Evolutionary conservation across 495 filamentous ascomycete species (phyloP).

Genomic region (Acidiella bohemica): DNA sequence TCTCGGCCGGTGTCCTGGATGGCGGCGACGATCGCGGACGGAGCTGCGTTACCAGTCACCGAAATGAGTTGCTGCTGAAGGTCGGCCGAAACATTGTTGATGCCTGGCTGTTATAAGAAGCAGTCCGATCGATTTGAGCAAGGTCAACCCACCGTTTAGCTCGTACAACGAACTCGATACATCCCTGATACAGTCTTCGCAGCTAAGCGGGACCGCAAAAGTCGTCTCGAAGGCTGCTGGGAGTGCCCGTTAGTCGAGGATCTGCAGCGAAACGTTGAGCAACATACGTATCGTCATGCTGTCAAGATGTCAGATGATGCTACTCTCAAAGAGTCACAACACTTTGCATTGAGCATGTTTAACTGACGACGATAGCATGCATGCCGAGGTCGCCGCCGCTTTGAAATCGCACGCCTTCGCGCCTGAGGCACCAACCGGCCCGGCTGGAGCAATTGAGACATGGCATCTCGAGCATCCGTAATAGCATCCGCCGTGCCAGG

Average conservation of each 20-base stretch:
- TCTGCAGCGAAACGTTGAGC: no score
- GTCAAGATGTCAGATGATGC: background rate
- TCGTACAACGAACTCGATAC: constrained; percentile 62
- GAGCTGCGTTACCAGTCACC: constrained; percentile 61
- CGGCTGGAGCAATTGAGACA: no score
- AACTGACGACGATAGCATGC: no score
- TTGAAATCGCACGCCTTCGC: no score
- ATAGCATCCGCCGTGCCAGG: no score
- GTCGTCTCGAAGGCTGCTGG: constrained; percentile 67
- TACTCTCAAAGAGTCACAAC: background rate
- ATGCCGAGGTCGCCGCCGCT: no score
- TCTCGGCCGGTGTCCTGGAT: constrained; percentile 85
- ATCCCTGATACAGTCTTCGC: constrained; percentile 72
- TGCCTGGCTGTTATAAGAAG: constrained; percentile 31
- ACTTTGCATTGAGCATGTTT: no score
- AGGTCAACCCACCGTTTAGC: constrained; percentile 61
- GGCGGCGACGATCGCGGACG: constrained; percentile 73
- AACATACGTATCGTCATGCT: no score
- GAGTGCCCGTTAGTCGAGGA: no score
- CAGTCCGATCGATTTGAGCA: background rate
- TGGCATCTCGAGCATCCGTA: no score
- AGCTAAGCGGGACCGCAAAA: constrained; percentile 89
- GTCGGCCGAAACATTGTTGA: constrained; percentile 52
- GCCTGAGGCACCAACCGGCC: no score
- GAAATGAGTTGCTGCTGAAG: constrained; percentile 53